Evolutionary conservation across 208 protist species (phyloP), one percentile per base, ranked within the genome.

Genomic region (Crithidia acanthocephali): DNA sequence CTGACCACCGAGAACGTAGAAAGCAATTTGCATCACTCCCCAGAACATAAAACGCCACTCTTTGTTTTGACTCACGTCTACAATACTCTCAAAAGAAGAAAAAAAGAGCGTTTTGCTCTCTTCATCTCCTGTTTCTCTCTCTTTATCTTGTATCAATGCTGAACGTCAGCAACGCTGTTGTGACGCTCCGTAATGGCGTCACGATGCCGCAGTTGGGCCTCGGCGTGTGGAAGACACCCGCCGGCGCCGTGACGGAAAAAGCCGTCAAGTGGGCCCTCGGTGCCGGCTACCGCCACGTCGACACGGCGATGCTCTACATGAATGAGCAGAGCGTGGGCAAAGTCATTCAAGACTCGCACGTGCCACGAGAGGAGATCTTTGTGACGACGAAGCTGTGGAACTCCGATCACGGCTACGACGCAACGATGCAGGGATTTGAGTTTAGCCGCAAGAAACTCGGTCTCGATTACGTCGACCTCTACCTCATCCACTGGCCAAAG

Each of bases 401-500:
- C 55, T 44, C 56, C n/a, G 72, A 81, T 23, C 76, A 86, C 55
- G 83, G 74, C 59, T 85, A 86, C 68, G 76, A 92, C 42, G 74
- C 68, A 37, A 90, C 98, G 2, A 52, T 81, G 33, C 64, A 37
- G 25, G 90, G 83, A 44, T 90, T 84, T 45, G 68, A 94, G 28
- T 32, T 68, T 16, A 95, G 91, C 32, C 58, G 96, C 0, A 53
- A 80, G 28, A 80, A 87, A 33, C 83, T 99, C 13, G 58, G 72
- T 3, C 27, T 98, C 2, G 75, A 89, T 2, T 98, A 99, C 72
- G 50, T 99, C 23, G 98, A 99, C 68, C 85, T 98, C 20, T 99
- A 98, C 77, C 81, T 99, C n/a, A 97, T 99, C 42, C 98, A 99
- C 72, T 99, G 91, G 87, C 98, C 98, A 1, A 30, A 69, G 35